Evolutionary conservation across 768 basidiomycete species (phyloP).

Genomic region (Scleroderma citrinum): DNA sequence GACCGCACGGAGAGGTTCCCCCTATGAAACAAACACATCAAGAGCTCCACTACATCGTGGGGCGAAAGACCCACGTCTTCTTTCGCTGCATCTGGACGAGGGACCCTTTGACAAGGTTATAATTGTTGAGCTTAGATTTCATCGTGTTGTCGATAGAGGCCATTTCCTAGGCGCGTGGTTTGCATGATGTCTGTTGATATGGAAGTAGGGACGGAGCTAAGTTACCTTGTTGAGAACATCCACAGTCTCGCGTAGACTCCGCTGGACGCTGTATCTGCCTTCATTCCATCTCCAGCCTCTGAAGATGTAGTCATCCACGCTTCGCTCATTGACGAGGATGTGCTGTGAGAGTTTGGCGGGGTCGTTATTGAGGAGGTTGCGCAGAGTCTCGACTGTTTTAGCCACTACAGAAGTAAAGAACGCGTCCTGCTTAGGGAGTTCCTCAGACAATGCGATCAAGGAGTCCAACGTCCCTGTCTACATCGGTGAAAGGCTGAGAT

Average conservation of each 20-base stretch:
- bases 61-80: conserved; percentile 59
- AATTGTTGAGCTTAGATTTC: conserved; percentile 86
- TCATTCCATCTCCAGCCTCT: conserved; percentile 90
- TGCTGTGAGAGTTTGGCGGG: conserved; percentile 69
- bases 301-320: conserved; percentile 76
- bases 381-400: conserved; percentile 90
- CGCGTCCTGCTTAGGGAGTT: conserved; percentile 85
- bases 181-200: conserved; percentile 16
- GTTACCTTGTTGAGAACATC: conserved; percentile 80
- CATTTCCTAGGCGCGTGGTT: conserved; percentile 61
- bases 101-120: conserved; percentile 91
- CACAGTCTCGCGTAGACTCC: conserved; percentile 75
- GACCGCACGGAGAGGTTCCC: conserved; percentile 94
- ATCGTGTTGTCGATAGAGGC: conserved; percentile 89
- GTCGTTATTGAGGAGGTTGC: conserved; percentile 87
- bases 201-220: conserved; percentile 13
- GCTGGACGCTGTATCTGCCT: conserved; percentile 81
- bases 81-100: conserved; percentile 90
- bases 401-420: conserved; percentile 85
- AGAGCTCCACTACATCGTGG: conserved; percentile 1
- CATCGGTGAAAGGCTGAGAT: conserved; percentile 10
- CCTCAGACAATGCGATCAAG: conserved; percentile 84
- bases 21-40: conserved; percentile 37
- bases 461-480: conserved; percentile 93
- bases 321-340: conserved; percentile 71